Conservation (phyloP, 2,329 filamentous ascomycete genomes). For the Ophiosphaerella herpotricha region DNA sequence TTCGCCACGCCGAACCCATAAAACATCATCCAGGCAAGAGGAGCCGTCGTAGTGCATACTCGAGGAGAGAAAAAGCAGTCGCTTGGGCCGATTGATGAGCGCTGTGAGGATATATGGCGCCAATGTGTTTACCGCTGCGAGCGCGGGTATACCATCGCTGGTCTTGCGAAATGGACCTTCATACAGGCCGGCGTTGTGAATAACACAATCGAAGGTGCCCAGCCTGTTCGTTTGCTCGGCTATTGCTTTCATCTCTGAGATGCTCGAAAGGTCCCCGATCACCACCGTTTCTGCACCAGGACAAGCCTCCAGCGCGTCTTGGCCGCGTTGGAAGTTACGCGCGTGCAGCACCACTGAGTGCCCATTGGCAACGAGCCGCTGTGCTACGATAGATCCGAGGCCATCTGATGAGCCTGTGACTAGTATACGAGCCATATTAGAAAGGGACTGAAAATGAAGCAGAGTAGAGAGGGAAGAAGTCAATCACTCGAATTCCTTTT, state of each 20-base stretch:
- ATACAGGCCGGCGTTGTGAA: slow-evolving; percentile 63
- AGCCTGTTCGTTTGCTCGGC: slow-evolving; percentile 57
- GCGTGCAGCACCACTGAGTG: slow-evolving; percentile 63
- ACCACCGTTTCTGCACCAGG: slow-evolving; percentile 58
- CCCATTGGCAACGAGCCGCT: slow-evolving; percentile 55
- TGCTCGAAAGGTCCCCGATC: slow-evolving; percentile 58
- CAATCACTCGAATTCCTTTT: too few species aligned
- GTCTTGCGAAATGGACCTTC: slow-evolving; percentile 51
- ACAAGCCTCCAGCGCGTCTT: slow-evolving; percentile 53
- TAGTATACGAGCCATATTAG: slow-evolving; percentile 52
- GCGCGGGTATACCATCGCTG: slow-evolving; percentile 52
- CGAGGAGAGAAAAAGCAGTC: slow-evolving; percentile 59
- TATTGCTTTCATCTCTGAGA: slow-evolving; percentile 57
- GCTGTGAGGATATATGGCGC: slow-evolving; percentile 63
- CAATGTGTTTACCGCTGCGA: slow-evolving; percentile 62
- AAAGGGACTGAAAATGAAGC: neutral
- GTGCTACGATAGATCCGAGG: slow-evolving; percentile 58
- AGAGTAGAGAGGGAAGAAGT: too few species aligned
- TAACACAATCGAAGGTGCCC: slow-evolving; percentile 59
- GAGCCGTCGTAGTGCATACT: slow-evolving; percentile 58
- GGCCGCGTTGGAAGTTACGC: slow-evolving; percentile 59
- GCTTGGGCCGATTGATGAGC: slow-evolving; percentile 54
- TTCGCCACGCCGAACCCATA: slow-evolving; percentile 45
- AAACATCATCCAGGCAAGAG: slow-evolving; percentile 47
- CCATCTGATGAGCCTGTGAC: slow-evolving; percentile 65